Conservation (phyloP, 768 basidiomycete genomes). For the Tremella mesenterica region DNA sequence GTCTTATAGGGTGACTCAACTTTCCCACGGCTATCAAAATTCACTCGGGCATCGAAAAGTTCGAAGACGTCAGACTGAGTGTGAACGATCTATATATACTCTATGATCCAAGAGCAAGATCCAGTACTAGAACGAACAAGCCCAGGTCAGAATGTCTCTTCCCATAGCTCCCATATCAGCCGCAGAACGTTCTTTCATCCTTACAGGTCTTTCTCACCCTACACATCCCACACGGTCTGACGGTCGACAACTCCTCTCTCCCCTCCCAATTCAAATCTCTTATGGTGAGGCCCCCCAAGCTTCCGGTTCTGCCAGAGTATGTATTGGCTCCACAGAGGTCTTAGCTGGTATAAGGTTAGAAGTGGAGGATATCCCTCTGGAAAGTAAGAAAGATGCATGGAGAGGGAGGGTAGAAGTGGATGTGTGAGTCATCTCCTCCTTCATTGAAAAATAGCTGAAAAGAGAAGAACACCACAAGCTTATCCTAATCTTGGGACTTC, state of each 20-base stretch:
- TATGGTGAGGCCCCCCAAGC: conserved; percentile 42
- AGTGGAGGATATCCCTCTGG: conserved; percentile 27
- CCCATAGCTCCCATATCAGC: conserved; percentile 25
- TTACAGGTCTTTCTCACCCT: conserved; percentile 33
- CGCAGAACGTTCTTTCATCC: conserved; percentile 38
- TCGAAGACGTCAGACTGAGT: neutral
- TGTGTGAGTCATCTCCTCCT: conserved; percentile 26
- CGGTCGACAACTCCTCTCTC: conserved; percentile 23
- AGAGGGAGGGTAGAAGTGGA: conserved; percentile 40
- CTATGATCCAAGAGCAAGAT: no score
- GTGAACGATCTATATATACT: no score
- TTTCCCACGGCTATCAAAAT: no score
- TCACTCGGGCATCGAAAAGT: conserved; percentile 2
- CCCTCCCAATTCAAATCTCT: conserved; percentile 27
- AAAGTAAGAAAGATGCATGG: conserved; percentile 25
- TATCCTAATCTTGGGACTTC: conserved; percentile 22
- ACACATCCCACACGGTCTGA: conserved; percentile 35
- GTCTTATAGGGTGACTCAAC: no score
- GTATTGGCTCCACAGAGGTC: conserved; percentile 35
- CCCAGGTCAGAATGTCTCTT: no score
- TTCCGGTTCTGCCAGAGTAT: conserved; percentile 35
- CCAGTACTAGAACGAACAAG: no score
- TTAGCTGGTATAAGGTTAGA: conserved; percentile 42
- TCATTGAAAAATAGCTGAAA: neutral
- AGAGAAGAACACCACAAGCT: conserved; percentile 35